Conservation (phyloP, 257 asterid species). For the Jasminum sambac region DNA sequence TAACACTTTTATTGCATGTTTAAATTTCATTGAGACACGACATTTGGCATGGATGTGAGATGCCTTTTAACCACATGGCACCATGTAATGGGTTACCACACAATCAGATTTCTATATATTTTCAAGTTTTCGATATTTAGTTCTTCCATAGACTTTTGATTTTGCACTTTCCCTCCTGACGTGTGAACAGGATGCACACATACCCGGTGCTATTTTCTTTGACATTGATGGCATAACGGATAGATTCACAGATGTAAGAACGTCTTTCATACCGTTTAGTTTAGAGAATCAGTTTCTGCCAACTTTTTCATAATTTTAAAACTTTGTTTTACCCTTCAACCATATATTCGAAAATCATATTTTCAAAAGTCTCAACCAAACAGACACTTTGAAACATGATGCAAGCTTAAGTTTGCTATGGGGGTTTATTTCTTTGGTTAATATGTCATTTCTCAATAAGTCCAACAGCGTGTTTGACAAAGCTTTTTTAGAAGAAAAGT, state of each 20-base stretch:
- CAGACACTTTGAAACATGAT: background rate
- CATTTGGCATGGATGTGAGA: background rate
- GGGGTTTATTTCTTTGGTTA: background rate
- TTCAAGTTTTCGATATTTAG: background rate
- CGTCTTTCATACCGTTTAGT: too few relatives aligned
- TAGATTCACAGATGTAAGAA: background rate
- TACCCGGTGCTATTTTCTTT: background rate
- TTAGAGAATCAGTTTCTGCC: too few relatives aligned
- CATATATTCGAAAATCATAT: too few relatives aligned
- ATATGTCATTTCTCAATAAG: background rate
- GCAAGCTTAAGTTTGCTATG: background rate
- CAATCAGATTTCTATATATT: too few relatives aligned
- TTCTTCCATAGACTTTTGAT: background rate
- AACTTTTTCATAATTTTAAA: too few relatives aligned
- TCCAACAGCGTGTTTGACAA: background rate
- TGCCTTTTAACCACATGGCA: background rate
- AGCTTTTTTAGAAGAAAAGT: too few relatives aligned
- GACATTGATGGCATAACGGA: constrained; percentile 6
- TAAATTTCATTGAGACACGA: background rate
- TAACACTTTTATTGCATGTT: background rate
- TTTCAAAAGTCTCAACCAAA: too few relatives aligned
- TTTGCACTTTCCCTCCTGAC: background rate
- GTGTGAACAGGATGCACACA: constrained; percentile 3
- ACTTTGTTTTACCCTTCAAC: too few relatives aligned
- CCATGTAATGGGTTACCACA: too few relatives aligned